phyloP scores from a whole-genome alignment of 257 asterid species.

The Solanum pinnatisectum region DNA sequence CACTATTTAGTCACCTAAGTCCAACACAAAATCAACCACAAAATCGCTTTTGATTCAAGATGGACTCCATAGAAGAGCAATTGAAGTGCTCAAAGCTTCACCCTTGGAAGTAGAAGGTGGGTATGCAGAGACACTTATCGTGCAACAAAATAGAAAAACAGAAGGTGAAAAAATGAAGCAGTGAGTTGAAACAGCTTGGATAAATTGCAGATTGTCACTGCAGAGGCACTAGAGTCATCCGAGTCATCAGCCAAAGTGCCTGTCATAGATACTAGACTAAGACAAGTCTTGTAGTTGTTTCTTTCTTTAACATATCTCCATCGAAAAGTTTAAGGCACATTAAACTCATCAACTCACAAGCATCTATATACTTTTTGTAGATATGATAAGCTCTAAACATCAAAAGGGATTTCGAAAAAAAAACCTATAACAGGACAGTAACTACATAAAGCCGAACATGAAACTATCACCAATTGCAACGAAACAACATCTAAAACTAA shows the following conservation, averaged over 20 bases:
- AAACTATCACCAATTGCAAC: too few species aligned
- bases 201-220: constrained; percentile 51
- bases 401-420: too few species aligned
- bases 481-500: too few species aligned
- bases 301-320: neutral
- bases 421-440: too few species aligned
- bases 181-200: constrained; percentile 72
- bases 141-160: constrained; percentile 72
- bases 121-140: constrained; percentile 58
- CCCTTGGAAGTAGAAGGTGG: constrained; percentile 38
- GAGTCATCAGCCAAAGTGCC: constrained; percentile 41
- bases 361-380: neutral
- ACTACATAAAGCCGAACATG: too few species aligned
- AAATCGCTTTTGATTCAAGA: too few species aligned
- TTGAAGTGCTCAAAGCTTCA: too few species aligned
- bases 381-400: neutral
- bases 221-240: constrained; percentile 50
- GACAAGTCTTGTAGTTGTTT: constrained; percentile 44
- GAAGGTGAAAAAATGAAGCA: constrained; percentile 45
- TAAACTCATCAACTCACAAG: neutral
- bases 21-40: too few species aligned
- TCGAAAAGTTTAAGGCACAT: neutral
- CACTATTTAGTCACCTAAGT: too few species aligned
- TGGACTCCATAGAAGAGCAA: too few species aligned
- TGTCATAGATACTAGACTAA: constrained; percentile 63